phyloP scores from a whole-genome alignment of 2,329 filamentous ascomycete species.

The Teratosphaeria pseudoeucalypti region DNA sequence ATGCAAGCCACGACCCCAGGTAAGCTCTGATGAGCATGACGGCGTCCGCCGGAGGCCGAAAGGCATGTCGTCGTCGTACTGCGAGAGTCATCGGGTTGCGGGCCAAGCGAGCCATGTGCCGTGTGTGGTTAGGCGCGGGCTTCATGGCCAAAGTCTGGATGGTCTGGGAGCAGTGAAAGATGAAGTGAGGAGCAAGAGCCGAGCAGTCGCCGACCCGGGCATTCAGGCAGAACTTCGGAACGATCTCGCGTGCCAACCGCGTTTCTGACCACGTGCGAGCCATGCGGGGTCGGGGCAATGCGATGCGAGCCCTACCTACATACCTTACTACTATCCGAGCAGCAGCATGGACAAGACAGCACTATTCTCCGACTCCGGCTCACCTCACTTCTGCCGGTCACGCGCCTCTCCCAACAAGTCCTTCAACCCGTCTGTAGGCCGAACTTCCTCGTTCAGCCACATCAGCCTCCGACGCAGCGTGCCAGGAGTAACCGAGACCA shows the following conservation, averaged over 20 bases:
- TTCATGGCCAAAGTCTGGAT: not conserved
- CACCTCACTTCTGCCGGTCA: no score
- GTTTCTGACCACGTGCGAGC: not conserved
- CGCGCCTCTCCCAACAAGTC: no score
- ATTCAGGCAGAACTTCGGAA: not conserved
- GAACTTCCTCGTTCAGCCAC: no score
- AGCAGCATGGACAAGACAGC: no score
- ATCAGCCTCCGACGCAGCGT: no score
- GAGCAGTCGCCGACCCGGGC: not conserved
- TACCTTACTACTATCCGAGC: no score
- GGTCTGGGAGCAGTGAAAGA: not conserved
- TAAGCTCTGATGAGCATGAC: not conserved
- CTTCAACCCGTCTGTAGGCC: no score
- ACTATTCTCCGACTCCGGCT: no score
- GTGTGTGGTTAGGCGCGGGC: not conserved
- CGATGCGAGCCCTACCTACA: no score
- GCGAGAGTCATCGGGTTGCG: not conserved
- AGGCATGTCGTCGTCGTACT: not conserved
- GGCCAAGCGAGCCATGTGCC: not conserved
- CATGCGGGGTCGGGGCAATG: not conserved
- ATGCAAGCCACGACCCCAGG: not conserved
- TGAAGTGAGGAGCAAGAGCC: not conserved
- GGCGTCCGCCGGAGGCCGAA: not conserved
- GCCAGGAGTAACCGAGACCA: no score
- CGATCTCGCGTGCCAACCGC: not conserved